Conservation (phyloP, 352 stramenopile genomes). For the Pythium plurisporium region DNA sequence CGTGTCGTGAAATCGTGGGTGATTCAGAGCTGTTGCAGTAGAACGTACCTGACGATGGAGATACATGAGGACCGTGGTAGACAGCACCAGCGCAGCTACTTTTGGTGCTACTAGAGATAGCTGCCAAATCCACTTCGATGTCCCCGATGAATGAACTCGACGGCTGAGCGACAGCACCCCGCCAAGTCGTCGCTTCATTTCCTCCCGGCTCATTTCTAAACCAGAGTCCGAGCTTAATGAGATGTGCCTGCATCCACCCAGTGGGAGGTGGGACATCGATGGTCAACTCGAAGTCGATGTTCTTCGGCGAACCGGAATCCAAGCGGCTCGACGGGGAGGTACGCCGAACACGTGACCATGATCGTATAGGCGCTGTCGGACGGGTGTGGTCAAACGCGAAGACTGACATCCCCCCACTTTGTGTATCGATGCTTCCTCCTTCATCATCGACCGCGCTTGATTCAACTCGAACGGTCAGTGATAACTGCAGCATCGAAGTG, state of each 20-base stretch:
- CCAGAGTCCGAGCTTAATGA: constrained; percentile 1
- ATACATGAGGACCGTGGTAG: neutral
- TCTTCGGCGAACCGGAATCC: neutral
- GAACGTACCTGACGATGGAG: neutral
- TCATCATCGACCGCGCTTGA: neutral
- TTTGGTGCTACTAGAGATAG: too few species aligned
- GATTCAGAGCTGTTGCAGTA: neutral
- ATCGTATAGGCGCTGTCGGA: neutral
- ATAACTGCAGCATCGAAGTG: neutral
- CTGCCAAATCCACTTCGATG: neutral
- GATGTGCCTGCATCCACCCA: neutral
- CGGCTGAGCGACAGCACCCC: neutral
- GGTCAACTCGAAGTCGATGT: neutral
- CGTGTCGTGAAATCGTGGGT: too few species aligned
- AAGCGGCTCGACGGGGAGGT: neutral
- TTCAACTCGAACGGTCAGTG: neutral
- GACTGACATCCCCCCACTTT: neutral
- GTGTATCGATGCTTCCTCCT: too few species aligned
- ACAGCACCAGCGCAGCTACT: too few species aligned
- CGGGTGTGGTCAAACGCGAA: neutral
- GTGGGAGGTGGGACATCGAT: neutral
- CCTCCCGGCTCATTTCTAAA: neutral
- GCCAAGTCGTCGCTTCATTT: neutral
- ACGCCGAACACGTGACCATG: constrained; percentile 1
- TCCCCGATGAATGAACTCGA: neutral